Evolutionary conservation across 495 filamentous ascomycete species (phyloP).

Genomic region (Choiromyces venosus): DNA sequence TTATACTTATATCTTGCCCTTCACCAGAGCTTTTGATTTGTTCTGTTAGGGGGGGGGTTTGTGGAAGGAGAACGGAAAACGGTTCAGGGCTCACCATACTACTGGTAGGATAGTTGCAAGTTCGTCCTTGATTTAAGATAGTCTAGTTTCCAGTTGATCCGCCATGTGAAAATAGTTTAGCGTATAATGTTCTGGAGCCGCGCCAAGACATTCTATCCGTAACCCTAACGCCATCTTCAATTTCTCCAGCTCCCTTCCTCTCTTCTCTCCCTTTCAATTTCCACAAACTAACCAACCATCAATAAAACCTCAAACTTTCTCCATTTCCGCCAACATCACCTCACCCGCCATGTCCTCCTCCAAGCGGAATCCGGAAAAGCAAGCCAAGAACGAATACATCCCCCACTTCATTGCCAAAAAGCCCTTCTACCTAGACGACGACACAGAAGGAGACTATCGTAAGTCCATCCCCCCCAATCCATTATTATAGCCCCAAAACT

Average conservation of each 20-base stretch:
- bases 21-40: background rate
- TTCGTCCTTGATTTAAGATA: background rate
- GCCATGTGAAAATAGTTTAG: background rate
- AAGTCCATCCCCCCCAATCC: constrained; percentile 4
- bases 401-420: constrained; percentile 96
- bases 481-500: background rate
- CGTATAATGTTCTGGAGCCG: background rate
- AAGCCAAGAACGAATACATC: constrained; percentile 82
- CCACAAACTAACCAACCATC: background rate
- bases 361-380: constrained; percentile 40
- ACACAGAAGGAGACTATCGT: constrained; percentile 72
- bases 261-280: background rate
- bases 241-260: background rate
- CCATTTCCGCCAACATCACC: constrained; percentile 30
- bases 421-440: constrained; percentile 89
- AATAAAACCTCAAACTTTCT: background rate
- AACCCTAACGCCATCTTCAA: background rate
- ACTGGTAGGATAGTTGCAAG: no score
- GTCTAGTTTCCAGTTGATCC: background rate
- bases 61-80: background rate
- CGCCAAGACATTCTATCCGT: background rate
- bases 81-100: no score
- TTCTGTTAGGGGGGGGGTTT: background rate
- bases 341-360: constrained; percentile 49
- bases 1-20: background rate